Evolutionary conservation across 2,329 filamentous ascomycete genomes (phyloP).

Genomic region (Diaporthe eres): DNA sequence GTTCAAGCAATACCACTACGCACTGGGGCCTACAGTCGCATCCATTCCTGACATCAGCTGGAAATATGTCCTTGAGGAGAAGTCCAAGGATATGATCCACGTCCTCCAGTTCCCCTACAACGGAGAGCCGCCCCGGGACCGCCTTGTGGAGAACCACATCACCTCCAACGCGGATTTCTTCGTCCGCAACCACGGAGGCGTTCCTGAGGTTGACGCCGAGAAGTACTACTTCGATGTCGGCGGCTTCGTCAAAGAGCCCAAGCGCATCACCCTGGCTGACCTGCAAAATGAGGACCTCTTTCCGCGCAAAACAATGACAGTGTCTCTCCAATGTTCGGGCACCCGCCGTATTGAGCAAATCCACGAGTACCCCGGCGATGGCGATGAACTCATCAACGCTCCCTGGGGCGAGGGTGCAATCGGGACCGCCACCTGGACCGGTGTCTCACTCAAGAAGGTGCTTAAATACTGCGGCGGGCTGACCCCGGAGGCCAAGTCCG

Average conservation of each 20-base stretch:
- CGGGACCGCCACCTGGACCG: slow-evolving; percentile 73
- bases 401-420: slow-evolving; percentile 78
- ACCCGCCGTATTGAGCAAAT: slow-evolving; percentile 80
- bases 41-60: slow-evolving; percentile 71
- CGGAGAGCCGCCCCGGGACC: slow-evolving; percentile 70
- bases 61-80: slow-evolving; percentile 68
- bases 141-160: slow-evolving; percentile 69
- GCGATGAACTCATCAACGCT: slow-evolving; percentile 70
- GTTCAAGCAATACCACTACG: slow-evolving; percentile 72
- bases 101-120: slow-evolving; percentile 76
- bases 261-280: slow-evolving; percentile 69
- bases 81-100: slow-evolving; percentile 72
- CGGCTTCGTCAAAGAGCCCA: slow-evolving; percentile 72
- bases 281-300: slow-evolving; percentile 73
- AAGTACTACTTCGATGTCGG: slow-evolving; percentile 64
- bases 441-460: slow-evolving; percentile 77
- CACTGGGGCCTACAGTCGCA: slow-evolving; percentile 57
- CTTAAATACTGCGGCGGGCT: slow-evolving; percentile 79
- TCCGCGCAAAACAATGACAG: slow-evolving; percentile 69
- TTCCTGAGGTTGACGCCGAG: slow-evolving; percentile 74
- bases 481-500: slow-evolving; percentile 56
- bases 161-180: slow-evolving; percentile 71
- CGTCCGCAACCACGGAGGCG: slow-evolving; percentile 79
- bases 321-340: slow-evolving; percentile 78
- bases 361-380: slow-evolving; percentile 74